Evolutionary conservation across 2,329 filamentous ascomycete genomes (phyloP), one percentile per base, ranked within the genome.

Genomic region (Davidsoniella virescens): DNA sequence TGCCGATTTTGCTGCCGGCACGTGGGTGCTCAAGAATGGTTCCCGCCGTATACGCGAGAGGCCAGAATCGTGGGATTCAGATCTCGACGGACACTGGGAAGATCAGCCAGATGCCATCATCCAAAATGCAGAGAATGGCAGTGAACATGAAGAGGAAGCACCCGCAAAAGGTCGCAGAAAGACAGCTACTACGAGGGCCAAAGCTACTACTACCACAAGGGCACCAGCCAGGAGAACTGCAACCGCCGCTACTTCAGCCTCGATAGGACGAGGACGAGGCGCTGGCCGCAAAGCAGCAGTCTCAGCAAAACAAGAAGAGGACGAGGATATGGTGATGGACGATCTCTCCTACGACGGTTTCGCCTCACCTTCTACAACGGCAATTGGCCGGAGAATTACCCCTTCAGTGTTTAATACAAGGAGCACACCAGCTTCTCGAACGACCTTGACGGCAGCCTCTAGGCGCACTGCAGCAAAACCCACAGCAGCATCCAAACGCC

Each of bases 1-100:
- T 63, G 76, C 80, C 45, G 66, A 78, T 58, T 90, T 87, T 59
- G 71, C 73, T 10, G 75, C 74, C 14, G 85, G 85, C 2, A 66
- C 74, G 43, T 61, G 78, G 37, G 75, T 64, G 59, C 56, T 54
- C 39, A 38, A 54, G 55, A 58, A 76, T 70, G 59, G 62, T 64
- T 55, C 61, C 10, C 63, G 62, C 33, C 59, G 65, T 4, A 57
- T 65, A 6, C 70, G 84, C 54, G 44, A 44, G 33, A 90, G 84
- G 61, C 80, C 85, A 0, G 74, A 77, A 9, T 72, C 71, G 2
- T 96, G 88, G 87, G 87, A 96, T 60, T 85, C 78, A n/a, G 90
- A 96, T 56, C 68, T 88, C 23, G 82, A 94, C 46, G 92, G 88
- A 0, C 72, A 73, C 47, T 96, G 90, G 88, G 82, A 82, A 54